Percentiles rank a stretch among this genome's conserved stretches.
Evolutionary conservation across 2,329 filamentous ascomycete genomes (phyloP).

Genomic region (Phoma sp.): DNA sequence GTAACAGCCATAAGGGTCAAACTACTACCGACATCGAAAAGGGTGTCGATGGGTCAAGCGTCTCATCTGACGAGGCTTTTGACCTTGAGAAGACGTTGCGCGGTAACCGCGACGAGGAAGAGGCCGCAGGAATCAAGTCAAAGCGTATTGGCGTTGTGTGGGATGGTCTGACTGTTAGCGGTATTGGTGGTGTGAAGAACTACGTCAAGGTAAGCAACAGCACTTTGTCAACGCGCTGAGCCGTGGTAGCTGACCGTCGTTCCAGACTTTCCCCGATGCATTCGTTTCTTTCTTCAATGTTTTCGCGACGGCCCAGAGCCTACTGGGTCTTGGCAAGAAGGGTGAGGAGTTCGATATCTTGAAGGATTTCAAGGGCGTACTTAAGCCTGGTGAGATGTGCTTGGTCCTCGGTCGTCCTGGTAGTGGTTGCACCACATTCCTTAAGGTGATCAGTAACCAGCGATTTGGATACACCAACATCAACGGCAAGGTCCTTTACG

Average conservation of each 20-base stretch:
- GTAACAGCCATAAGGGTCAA: slow-evolving; percentile 48
- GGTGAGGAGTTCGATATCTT: slow-evolving; percentile 76
- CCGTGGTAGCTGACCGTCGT: slow-evolving; percentile 17
- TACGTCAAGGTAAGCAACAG: slow-evolving; percentile 56
- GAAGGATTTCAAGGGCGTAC: slow-evolving; percentile 68
- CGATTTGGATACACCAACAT: slow-evolving; percentile 66
- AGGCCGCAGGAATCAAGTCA: slow-evolving; percentile 77
- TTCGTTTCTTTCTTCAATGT: slow-evolving; percentile 79
- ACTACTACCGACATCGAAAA: slow-evolving; percentile 66
- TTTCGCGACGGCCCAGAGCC: slow-evolving; percentile 65
- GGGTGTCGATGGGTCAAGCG: slow-evolving; percentile 42
- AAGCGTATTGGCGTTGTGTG: slow-evolving; percentile 78
- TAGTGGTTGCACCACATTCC: slow-evolving; percentile 61
- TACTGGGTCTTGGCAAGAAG: slow-evolving; percentile 72
- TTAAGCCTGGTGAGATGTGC: slow-evolving; percentile 81
- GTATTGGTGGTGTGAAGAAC: slow-evolving; percentile 75
- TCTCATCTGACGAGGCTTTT: slow-evolving; percentile 61
- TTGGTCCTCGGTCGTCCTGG: slow-evolving; percentile 81
- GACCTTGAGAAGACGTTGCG: slow-evolving; percentile 77
- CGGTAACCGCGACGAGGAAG: slow-evolving; percentile 73
- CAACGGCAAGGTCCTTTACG: slow-evolving; percentile 77
- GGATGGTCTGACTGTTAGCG: slow-evolving; percentile 77
- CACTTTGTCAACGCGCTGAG: slow-evolving; percentile 19
- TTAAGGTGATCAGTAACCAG: slow-evolving; percentile 62
- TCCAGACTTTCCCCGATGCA: slow-evolving; percentile 76